Evolutionary conservation across 2,329 filamentous ascomycete genomes (phyloP).

Genomic region (Clathrospora elynae): DNA sequence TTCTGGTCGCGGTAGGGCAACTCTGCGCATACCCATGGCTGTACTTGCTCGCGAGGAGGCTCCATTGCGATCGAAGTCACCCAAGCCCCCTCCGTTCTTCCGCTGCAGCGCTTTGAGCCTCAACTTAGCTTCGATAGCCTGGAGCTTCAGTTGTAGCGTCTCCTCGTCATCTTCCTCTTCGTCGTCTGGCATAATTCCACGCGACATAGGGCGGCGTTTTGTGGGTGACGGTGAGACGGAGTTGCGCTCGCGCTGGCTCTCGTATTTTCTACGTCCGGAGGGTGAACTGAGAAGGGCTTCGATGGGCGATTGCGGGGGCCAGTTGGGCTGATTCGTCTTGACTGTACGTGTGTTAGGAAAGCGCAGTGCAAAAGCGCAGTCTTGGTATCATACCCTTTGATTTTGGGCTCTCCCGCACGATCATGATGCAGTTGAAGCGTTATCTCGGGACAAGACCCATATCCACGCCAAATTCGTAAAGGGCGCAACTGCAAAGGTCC

Average conservation of each 20-base stretch:
- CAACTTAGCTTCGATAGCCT: slow-evolving; percentile 85
- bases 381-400: slow-evolving; percentile 42
- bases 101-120: slow-evolving; percentile 84
- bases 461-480: slow-evolving; percentile 24
- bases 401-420: slow-evolving; percentile 56
- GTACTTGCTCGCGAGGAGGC: slow-evolving; percentile 37
- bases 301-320: slow-evolving; percentile 67
- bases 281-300: slow-evolving; percentile 72
- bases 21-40: slow-evolving; percentile 26
- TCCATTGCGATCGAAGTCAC: slow-evolving; percentile 27
- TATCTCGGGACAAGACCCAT: slow-evolving; percentile 34
- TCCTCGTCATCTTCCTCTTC: slow-evolving; percentile 83
- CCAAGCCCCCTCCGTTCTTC: slow-evolving; percentile 49
- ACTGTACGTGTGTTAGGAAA: slow-evolving; percentile 29
- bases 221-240: slow-evolving; percentile 66
- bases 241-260: slow-evolving; percentile 65
- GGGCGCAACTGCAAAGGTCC: slow-evolving; percentile 1
- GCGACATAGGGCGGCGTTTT: slow-evolving; percentile 40
- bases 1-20: slow-evolving; percentile 31
- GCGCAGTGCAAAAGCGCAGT: slow-evolving; percentile 1
- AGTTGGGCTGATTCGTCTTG: slow-evolving; percentile 53
- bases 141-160: slow-evolving; percentile 80
- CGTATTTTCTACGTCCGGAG: slow-evolving; percentile 75
- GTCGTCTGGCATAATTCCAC: slow-evolving; percentile 17
- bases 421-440: slow-evolving; percentile 42